phyloP scores from a whole-genome alignment of 257 asterid genomes.

The Solanum rostratum region DNA sequence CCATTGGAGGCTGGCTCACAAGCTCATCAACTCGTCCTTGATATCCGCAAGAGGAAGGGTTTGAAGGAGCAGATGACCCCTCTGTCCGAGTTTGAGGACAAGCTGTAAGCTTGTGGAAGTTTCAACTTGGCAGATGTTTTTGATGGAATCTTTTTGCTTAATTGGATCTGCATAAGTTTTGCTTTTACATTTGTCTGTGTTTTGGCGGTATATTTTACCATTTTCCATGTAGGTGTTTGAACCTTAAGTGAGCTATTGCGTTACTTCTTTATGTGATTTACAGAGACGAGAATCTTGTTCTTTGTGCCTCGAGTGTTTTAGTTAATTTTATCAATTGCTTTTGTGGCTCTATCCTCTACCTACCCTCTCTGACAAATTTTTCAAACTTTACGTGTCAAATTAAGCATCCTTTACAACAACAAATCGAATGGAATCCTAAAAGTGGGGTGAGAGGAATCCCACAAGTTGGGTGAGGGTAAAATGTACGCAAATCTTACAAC shows the following conservation, averaged over 20 bases:
- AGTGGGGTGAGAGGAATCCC: too few relatives aligned
- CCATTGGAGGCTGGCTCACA: constrained; percentile 21
- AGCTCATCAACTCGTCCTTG: constrained; percentile 20
- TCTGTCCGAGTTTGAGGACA: constrained; percentile 28
- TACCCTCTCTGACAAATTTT: neutral
- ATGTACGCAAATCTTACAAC: too few relatives aligned
- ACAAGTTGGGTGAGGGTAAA: too few relatives aligned
- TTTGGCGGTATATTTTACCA: neutral
- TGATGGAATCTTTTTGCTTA: neutral
- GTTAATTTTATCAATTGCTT: neutral
- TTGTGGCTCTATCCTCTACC: neutral
- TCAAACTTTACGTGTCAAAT: neutral
- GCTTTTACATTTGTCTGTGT: neutral
- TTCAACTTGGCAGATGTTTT: neutral
- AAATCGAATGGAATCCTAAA: too few relatives aligned
- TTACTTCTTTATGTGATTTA: neutral
- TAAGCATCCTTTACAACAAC: too few relatives aligned
- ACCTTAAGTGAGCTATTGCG: neutral
- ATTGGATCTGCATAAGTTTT: neutral
- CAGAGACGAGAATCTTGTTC: neutral
- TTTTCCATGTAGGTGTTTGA: neutral
- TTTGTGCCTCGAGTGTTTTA: neutral
- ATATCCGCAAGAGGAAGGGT: constrained; percentile 35
- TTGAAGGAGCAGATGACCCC: constrained; percentile 32
- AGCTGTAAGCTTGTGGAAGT: constrained; percentile 13